phyloP scores from a whole-genome alignment of 2,329 filamentous ascomycete species.

The Cordyceps sp. region DNA sequence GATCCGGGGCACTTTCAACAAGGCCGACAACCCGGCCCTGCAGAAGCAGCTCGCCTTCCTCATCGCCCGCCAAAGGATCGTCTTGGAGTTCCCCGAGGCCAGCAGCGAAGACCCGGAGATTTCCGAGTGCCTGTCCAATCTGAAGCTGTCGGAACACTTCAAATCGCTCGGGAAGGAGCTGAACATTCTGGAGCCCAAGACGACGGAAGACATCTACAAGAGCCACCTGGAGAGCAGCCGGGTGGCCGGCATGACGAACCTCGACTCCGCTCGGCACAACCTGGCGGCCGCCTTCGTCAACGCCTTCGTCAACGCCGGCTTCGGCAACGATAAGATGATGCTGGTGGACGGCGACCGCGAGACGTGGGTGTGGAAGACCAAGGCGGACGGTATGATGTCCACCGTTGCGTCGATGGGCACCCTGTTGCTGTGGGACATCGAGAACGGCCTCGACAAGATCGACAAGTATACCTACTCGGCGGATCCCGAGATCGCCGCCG shows the following conservation, averaged over 20 bases:
- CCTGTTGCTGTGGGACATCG: conserved; percentile 83
- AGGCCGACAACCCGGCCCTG: conserved; percentile 63
- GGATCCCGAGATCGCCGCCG: conserved; percentile 72
- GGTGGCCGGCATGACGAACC: conserved; percentile 81
- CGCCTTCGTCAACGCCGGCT: conserved; percentile 90
- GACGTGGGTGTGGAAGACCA: conserved; percentile 98
- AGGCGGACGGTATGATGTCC: conserved; percentile 94
- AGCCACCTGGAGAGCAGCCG: conserved; percentile 92
- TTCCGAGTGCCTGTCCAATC: conserved; percentile 72
- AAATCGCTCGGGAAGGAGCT: conserved; percentile 88
- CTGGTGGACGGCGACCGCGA: conserved; percentile 74
- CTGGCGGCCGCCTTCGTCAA: conserved; percentile 94
- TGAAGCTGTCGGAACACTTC: conserved; percentile 79
- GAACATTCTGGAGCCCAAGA: conserved; percentile 92
- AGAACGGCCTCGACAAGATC: conserved; percentile 80
- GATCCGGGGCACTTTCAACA: conserved; percentile 67
- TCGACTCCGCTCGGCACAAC: conserved; percentile 91
- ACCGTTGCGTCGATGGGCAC: conserved; percentile 89
- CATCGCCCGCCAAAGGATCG: conserved; percentile 80
- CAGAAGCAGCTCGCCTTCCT: conserved; percentile 93
- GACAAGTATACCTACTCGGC: conserved; percentile 81
- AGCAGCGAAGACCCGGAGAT: conserved; percentile 57
- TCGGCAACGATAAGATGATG: conserved; percentile 96
- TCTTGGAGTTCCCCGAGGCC: conserved; percentile 51
- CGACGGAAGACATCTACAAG: conserved; percentile 98